Evolutionary conservation across 768 basidiomycete species (phyloP).

Genomic region (Lyophyllum decastes): DNA sequence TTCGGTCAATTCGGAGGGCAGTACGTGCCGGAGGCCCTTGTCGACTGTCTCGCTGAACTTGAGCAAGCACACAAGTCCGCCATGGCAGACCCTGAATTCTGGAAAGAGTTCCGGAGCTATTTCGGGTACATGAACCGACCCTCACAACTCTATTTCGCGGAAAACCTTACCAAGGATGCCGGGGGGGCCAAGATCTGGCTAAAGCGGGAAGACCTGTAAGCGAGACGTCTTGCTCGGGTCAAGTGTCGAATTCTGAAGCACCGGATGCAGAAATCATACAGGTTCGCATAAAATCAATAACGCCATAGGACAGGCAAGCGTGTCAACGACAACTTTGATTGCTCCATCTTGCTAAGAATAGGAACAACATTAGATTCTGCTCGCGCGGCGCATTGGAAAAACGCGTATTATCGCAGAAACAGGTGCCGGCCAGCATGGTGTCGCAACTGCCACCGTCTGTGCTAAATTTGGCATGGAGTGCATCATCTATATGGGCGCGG

Average conservation of each 20-base stretch:
- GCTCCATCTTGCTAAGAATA: background rate
- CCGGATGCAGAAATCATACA: slow-evolving; percentile 80
- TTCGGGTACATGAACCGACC: slow-evolving; percentile 96
- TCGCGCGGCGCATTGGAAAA: slow-evolving; percentile 94
- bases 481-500: slow-evolving; percentile 96
- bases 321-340: background rate
- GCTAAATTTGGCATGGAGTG: slow-evolving; percentile 96
- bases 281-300: slow-evolving; percentile 99
- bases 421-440: slow-evolving; percentile 98
- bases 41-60: slow-evolving; percentile 88
- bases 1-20: slow-evolving; percentile 98
- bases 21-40: slow-evolving; percentile 95
- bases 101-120: slow-evolving; percentile 86
- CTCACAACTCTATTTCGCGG: slow-evolving; percentile 87
- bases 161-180: slow-evolving; percentile 84
- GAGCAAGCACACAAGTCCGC: slow-evolving; percentile 90
- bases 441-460: slow-evolving; percentile 97
- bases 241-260: slow-evolving; percentile 6
- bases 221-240: slow-evolving; percentile 3
- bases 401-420: slow-evolving; percentile 98
- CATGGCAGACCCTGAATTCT: slow-evolving; percentile 85
- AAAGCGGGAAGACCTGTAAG: slow-evolving; percentile 91
- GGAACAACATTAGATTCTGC: slow-evolving; percentile 65
- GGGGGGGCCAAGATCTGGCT: slow-evolving; percentile 98
- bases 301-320: slow-evolving; percentile 85